Evolutionary conservation across 2,329 filamentous ascomycete genomes (phyloP).

Genomic region (Epichloe amarillans): DNA sequence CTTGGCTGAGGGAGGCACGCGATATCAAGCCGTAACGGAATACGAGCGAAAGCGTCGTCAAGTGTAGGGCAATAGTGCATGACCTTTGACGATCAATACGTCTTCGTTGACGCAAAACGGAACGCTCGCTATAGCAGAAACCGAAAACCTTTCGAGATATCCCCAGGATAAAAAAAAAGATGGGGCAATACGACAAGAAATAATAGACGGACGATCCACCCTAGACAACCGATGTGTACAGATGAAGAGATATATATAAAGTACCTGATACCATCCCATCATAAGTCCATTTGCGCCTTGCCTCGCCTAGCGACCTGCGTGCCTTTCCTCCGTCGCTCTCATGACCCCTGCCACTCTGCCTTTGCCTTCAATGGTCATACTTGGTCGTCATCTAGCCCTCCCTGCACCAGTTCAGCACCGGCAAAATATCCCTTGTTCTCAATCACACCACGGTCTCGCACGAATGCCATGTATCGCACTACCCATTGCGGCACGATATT

Average conservation of each 20-base stretch:
- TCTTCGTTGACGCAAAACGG: background rate
- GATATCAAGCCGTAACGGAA: too few relatives aligned
- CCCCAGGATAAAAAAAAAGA: background rate
- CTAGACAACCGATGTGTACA: too few relatives aligned
- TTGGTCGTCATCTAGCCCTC: background rate
- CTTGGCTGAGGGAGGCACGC: conserved; percentile 45
- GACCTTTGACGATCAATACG: background rate
- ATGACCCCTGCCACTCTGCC: background rate
- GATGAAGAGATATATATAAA: background rate
- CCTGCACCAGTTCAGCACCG: conserved; percentile 48
- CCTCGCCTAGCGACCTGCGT: background rate
- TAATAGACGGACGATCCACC: too few relatives aligned
- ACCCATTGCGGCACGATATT: conserved; percentile 87
- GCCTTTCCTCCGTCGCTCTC: background rate
- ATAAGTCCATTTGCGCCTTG: background rate
- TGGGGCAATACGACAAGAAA: background rate
- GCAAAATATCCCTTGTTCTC: conserved; percentile 99
- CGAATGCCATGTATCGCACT: conserved; percentile 91
- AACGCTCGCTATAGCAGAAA: conserved; percentile 6
- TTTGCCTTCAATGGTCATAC: background rate
- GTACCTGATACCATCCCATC: background rate
- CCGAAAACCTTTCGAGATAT: background rate
- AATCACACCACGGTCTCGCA: conserved; percentile 85
- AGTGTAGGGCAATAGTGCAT: background rate
- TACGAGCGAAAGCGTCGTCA: too few relatives aligned